Evolutionary conservation across 441 rosid species (phyloP), one percentile per base, ranked within the genome.

Genomic region (Bruguiera hainesii): DNA sequence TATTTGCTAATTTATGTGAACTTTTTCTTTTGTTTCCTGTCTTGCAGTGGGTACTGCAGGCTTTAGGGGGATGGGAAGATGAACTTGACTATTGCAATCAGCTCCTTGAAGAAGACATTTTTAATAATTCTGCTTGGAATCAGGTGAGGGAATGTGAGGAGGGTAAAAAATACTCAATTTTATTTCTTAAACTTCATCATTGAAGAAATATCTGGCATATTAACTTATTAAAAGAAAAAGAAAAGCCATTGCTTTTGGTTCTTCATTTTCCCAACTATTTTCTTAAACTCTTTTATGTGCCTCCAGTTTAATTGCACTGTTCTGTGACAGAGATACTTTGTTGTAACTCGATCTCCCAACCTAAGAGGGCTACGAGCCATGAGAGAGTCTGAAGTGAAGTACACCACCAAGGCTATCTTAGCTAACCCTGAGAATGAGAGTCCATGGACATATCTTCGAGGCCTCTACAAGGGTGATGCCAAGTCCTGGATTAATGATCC

Each of bases 71-170:
- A 58, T 90, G 97, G 99, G 92, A 92, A 69, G 79, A 80, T 70
- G 99, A 92, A 75, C 98, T 95, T 48, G 79, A 84, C 64, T 92
- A 89, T 73, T 92, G 97, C 67, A 67, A 63, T n/a, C 77, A 79
- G 73, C 98, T 95, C 65, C 89, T 90, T 52, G 77, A 87, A 78
- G 88, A 84, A 74, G 98, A 95, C 71, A 73, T 89, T 61, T 90
- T 85, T 63, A 95, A 95, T 80, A 90, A 92, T 80, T 95, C 98
- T 56, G 97, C 97, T 1, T 92, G 99, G 98, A 95, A 90, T 82
- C 98, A 92, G 95, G 98, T 84, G 83, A 65, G 37, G 19, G 48
- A 28, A 2, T 8, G 58, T 55, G 58, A 55, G 29, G 16, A 55
- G 28, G 58, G 28, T 55, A 9, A 23, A 51, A 55, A 26, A 21